These are phyloP conservation scores for Westerdykella ornata DNA, from an alignment of 2,329 filamentous ascomycete genomes.

Conservation along the genomic window DNA sequence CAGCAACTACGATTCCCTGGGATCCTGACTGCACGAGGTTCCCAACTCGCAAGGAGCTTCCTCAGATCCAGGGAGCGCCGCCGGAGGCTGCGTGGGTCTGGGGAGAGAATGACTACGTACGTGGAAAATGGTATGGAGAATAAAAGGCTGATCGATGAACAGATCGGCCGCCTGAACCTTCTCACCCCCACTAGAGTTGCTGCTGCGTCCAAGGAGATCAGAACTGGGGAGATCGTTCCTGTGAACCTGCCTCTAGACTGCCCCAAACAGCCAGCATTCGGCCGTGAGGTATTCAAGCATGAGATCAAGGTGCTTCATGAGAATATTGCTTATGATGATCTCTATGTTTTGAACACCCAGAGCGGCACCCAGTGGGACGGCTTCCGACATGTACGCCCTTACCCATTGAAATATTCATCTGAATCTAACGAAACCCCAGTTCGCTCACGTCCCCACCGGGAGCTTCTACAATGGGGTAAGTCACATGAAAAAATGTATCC, in stretches of 20 bases:
- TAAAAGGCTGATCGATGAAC: conserved; percentile 10
- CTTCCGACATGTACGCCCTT: conserved; percentile 34
- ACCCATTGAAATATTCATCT: neutral
- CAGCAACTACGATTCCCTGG: conserved; percentile 47
- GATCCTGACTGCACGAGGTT: conserved; percentile 49
- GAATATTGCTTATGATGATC: conserved; percentile 38
- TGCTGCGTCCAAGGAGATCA: conserved; percentile 48
- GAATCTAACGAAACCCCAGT: conserved; percentile 11
- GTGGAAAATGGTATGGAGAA: neutral
- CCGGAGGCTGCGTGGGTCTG: conserved; percentile 55
- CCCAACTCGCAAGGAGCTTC: conserved; percentile 49
- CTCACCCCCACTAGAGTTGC: conserved; percentile 51
- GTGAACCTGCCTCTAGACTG: conserved; percentile 51
- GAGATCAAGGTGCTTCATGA: conserved; percentile 44
- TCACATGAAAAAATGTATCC: neutral
- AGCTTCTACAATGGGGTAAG: conserved; percentile 39
- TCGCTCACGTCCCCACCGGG: conserved; percentile 35
- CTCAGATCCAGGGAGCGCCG: conserved; percentile 47
- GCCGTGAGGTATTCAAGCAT: conserved; percentile 49
- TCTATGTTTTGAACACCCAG: conserved; percentile 42
- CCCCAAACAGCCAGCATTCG: conserved; percentile 49
- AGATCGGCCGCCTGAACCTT: conserved; percentile 50
- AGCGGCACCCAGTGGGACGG: conserved; percentile 44
- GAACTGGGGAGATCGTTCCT: conserved; percentile 50
- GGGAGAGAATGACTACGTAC: conserved; percentile 51